Evolutionary conservation across 2,329 filamentous ascomycete genomes (phyloP), one percentile per base, ranked within the genome.

Genomic region (Madurella fahalii): DNA sequence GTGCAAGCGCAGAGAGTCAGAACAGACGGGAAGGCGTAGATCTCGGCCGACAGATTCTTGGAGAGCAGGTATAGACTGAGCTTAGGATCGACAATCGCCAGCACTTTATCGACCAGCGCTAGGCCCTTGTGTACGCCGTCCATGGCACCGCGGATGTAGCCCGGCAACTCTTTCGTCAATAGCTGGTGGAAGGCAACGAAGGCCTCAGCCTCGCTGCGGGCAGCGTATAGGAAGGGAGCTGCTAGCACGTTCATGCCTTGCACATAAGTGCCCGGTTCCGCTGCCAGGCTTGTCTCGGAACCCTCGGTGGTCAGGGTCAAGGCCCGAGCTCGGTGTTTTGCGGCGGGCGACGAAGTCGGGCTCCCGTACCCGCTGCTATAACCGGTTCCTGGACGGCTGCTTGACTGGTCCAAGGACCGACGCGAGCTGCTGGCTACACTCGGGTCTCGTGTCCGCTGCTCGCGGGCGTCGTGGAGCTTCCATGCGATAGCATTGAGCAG

Each of bases 171-270:
- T 52, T 81, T 79, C 1, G 90, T 95, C 59, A 99, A 84, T 60
- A 96, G 87, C 42, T 85, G 85, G 68, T 95, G 85, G 65, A 99
- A 96, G 1, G 91, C 87, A 5, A 90, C 86, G 65, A 95, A 99
- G 2, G 94, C 94, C 73, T 99, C 92, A 7, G 92, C 87, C 73
- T 99, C 94, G 69, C 90, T 96, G 54, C 91, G 86, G 1, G 94
- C 92, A 5, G 90, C 91, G 69, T 99, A 99, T 44, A 99, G 78
- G 67, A 99, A 96, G 0, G 94, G 94, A 1, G 94, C 94, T 9
- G 92, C 93, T 15, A 99, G 82, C 40, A 99, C 94, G 68, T 99
- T 99, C 93, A 99, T 97, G 62, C 94, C 94, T 72, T 99, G 94
- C 2, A 99, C 93, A 65, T 99, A 99, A 40, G 89, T 92, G 32